Percentiles rank a stretch among this genome's conserved stretches.
Evolutionary conservation across 2,329 filamentous ascomycete genomes (phyloP).

Genomic region (Colletotrichum truncatum): DNA sequence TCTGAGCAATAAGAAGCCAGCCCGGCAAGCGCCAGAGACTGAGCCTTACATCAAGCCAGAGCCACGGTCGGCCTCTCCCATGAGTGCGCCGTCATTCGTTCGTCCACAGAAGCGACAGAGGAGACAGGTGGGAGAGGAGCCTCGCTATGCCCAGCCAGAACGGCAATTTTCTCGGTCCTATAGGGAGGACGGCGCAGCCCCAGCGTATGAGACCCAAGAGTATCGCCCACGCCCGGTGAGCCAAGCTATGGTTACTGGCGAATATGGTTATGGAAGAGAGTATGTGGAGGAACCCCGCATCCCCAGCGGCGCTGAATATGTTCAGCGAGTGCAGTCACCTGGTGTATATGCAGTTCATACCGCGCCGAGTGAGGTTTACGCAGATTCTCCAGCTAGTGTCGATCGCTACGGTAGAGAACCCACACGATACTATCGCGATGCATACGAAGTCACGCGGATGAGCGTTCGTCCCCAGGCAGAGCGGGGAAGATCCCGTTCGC

Average conservation of each 20-base stretch:
- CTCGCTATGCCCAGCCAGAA: conserved; percentile 52
- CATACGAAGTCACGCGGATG: conserved; percentile 52
- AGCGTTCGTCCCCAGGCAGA: conserved; percentile 59
- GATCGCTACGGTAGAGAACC: conserved; percentile 52
- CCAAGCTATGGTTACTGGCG: conserved; percentile 12
- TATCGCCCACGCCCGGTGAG: conserved; percentile 36
- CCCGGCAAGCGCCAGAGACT: conserved; percentile 56
- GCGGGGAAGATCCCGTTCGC: conserved; percentile 58
- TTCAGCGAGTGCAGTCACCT: conserved; percentile 49
- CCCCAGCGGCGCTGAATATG: conserved; percentile 42
- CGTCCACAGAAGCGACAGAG: conserved; percentile 67
- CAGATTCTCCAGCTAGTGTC: conserved; percentile 52
- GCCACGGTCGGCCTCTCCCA: conserved; percentile 70
- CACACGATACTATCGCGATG: conserved; percentile 54
- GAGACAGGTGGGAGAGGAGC: conserved; percentile 50
- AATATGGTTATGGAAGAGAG: conserved; percentile 41
- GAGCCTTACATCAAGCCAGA: conserved; percentile 69
- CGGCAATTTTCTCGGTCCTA: conserved; percentile 38
- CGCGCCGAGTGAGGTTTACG: conserved; percentile 46
- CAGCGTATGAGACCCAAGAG: conserved; percentile 39
- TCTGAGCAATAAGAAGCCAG: conserved; percentile 60
- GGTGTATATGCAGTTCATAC: conserved; percentile 47
- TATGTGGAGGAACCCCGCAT: conserved; percentile 43
- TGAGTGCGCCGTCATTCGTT: conserved; percentile 60
- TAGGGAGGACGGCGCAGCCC: conserved; percentile 40